These are phyloP conservation scores for Nakazawaea siamensis DNA, from an alignment of 805 yeast genomes.

Conservation along the genomic window DNA sequence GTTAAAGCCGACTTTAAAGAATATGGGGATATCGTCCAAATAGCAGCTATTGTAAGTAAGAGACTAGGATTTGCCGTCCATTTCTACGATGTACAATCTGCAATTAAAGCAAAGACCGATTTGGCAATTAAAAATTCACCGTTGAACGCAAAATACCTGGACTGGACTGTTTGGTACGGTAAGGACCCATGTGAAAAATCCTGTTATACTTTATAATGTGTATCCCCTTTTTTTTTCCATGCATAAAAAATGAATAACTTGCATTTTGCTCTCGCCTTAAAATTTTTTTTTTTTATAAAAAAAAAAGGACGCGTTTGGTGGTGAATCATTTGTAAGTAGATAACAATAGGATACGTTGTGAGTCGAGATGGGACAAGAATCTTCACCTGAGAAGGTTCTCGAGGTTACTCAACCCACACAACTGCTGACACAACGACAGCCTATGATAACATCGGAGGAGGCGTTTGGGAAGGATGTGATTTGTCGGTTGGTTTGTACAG, in stretches of 20 bases:
- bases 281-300: too few species aligned
- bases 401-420: constrained; percentile 29
- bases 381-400: not conserved
- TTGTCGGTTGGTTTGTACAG: constrained; percentile 27
- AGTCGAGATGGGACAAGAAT: not conserved
- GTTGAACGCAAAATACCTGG: constrained; percentile 37
- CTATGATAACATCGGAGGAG: constrained; percentile 15
- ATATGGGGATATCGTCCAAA: constrained; percentile 55
- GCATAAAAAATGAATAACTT: too few species aligned
- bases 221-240: too few species aligned
- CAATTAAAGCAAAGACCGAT: constrained; percentile 44
- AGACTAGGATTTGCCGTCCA: constrained; percentile 55
- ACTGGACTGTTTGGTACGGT: constrained; percentile 63
- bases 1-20: constrained; percentile 37
- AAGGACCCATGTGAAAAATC: constrained; percentile 58
- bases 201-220: constrained; percentile 22
- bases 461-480: constrained; percentile 23
- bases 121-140: constrained; percentile 20
- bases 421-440: constrained; percentile 21
- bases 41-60: constrained; percentile 59
- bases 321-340: too few species aligned
- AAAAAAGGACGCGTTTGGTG: too few species aligned
- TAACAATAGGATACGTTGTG: too few species aligned
- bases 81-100: constrained; percentile 48
- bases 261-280: too few species aligned